These are phyloP conservation scores for Sporothrix sp. DNA, from an alignment of 2,329 filamentous ascomycete species.

Conservation along the genomic window DNA sequence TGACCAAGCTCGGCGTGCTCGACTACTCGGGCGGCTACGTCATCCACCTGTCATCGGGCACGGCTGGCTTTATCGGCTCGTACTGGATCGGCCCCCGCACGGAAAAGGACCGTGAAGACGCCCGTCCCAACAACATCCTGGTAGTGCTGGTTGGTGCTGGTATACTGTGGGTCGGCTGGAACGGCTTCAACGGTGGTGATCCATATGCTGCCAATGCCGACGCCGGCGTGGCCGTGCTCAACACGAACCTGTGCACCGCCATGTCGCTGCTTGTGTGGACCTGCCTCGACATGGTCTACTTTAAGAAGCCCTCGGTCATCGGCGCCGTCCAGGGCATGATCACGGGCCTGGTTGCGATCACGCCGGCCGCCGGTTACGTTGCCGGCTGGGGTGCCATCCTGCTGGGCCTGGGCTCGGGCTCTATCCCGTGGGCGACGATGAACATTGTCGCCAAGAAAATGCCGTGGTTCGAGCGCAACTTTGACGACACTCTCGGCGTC, in stretches of 20 bases:
- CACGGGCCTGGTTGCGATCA: conserved; percentile 42
- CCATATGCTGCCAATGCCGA: conserved; percentile 41
- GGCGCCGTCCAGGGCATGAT: conserved; percentile 43
- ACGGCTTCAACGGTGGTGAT: conserved; percentile 44
- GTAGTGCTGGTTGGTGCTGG: conserved; percentile 37
- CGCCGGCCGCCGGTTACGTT: conserved; percentile 40
- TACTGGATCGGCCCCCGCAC: conserved; percentile 39
- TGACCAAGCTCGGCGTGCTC: conserved; percentile 35
- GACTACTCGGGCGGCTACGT: conserved; percentile 45
- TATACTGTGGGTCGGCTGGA: conserved; percentile 44
- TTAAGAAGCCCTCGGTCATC: conserved; percentile 39
- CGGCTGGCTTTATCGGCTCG: conserved; percentile 37
- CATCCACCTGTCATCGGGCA: conserved; percentile 43
- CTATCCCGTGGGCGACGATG: conserved; percentile 39
- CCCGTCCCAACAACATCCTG: conserved; percentile 38
- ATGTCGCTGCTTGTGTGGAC: conserved; percentile 39
- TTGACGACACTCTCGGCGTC: conserved; percentile 22
- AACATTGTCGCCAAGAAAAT: conserved; percentile 35
- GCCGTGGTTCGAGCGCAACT: conserved; percentile 17
- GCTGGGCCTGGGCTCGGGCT: conserved; percentile 34
- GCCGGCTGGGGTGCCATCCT: conserved; percentile 42
- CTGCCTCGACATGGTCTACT: conserved; percentile 34
- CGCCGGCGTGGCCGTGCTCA: conserved; percentile 40
- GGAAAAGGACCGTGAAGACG: conserved; percentile 33
- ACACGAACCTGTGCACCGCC: conserved; percentile 41